phyloP scores from a whole-genome alignment of 1,284 basidiomycete genomes.

The Omphalotus olearius region DNA sequence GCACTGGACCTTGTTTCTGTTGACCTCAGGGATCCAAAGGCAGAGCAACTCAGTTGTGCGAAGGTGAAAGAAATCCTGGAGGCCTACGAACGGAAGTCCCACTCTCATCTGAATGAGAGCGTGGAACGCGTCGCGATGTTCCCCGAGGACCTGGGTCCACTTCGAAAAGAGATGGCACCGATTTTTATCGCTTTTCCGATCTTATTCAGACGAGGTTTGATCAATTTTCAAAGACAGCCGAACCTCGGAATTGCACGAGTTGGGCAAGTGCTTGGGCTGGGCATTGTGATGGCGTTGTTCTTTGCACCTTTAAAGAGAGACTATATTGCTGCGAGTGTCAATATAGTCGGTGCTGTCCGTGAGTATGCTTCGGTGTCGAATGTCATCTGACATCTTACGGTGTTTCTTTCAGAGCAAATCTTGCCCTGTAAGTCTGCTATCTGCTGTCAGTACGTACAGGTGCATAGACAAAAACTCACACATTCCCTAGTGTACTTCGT shows the following conservation, averaged over 20 bases:
- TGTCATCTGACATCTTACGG: background rate
- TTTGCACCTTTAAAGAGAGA: conserved; percentile 15
- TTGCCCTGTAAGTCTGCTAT: conserved; percentile 7
- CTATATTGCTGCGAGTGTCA: conserved; percentile 14
- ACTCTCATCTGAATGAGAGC: too few relatives aligned
- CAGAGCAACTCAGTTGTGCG: conserved; percentile 8
- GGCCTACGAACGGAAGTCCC: background rate
- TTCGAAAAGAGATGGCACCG: conserved; percentile 13
- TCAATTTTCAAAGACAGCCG: conserved; percentile 14
- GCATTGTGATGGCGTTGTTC: conserved; percentile 12
- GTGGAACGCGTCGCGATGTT: background rate
- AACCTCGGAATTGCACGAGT: conserved; percentile 10
- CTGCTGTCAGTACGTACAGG: too few relatives aligned
- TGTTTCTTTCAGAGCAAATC: conserved; percentile 7
- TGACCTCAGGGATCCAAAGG: conserved; percentile 9
- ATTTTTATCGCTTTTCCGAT: conserved; percentile 14
- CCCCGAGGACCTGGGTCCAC: conserved; percentile 1
- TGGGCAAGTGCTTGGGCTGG: conserved; percentile 15
- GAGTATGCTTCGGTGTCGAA: background rate
- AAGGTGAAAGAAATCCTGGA: conserved; percentile 13
- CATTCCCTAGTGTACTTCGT: conserved; percentile 14
- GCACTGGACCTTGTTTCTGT: conserved; percentile 14
- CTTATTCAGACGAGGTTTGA: conserved; percentile 11
- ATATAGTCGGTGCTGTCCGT: conserved; percentile 15
- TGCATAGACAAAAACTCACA: background rate